Conservation (phyloP, 176 grass and related monocot species). For the Poa annua region DNA sequence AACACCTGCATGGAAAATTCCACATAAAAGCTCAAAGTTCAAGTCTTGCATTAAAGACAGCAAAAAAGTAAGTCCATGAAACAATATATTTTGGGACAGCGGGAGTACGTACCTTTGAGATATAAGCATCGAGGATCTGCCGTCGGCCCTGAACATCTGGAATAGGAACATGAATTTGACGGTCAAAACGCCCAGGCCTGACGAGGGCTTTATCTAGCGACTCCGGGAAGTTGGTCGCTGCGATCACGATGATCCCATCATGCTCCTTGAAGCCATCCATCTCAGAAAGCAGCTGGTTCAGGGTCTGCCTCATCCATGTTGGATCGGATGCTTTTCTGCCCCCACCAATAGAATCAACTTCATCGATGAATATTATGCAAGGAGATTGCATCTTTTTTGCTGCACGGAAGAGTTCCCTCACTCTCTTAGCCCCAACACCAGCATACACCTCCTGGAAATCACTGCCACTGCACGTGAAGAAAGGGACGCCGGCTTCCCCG, state of each 20-base stretch:
- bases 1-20: neutral
- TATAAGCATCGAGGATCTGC: conserved; percentile 78
- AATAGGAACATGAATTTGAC: conserved; percentile 73
- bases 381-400: conserved; percentile 85
- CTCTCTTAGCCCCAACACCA: conserved; percentile 78
- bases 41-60: too few species aligned
- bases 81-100: neutral
- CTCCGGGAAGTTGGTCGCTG: conserved; percentile 77
- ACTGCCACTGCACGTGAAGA: conserved; percentile 84
- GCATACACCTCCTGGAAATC: conserved; percentile 97
- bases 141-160: conserved; percentile 83
- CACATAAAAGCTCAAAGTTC: too few species aligned
- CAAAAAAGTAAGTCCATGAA: too few species aligned
- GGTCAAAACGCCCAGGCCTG: conserved; percentile 82
- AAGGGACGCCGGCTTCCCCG: conserved; percentile 87
- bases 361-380: conserved; percentile 92
- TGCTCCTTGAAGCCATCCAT: conserved; percentile 96
- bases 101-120: conserved; percentile 62
- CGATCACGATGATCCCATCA: conserved; percentile 85
- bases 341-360: conserved; percentile 86
- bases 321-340: conserved; percentile 71
- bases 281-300: conserved; percentile 90
- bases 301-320: conserved; percentile 21
- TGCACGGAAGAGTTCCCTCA: conserved; percentile 80
- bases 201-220: conserved; percentile 84